Evolutionary conservation across 306 rosid species (phyloP).

Genomic region (Sphenostylis stenocarpa): DNA sequence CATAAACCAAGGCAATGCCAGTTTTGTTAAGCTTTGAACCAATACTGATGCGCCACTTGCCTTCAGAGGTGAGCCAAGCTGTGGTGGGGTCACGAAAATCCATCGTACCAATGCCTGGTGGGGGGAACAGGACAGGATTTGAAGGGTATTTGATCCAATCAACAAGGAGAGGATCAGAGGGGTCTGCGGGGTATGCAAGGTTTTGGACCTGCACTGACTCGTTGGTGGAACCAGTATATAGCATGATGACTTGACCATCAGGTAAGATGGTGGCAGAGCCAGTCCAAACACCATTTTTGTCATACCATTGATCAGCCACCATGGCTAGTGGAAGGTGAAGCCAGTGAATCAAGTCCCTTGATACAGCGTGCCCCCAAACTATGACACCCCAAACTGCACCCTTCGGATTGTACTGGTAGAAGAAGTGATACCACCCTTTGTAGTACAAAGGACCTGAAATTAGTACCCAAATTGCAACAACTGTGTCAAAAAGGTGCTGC

Average conservation of each 20-base stretch:
- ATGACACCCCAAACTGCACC: conserved; percentile 87
- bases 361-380: conserved; percentile 92
- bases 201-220: conserved; percentile 77
- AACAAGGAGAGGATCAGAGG: conserved; percentile 66
- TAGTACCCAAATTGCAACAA: neutral
- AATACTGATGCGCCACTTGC: conserved; percentile 70
- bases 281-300: conserved; percentile 75
- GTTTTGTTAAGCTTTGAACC: conserved; percentile 74
- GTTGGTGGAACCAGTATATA: conserved; percentile 86
- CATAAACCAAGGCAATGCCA: conserved; percentile 71
- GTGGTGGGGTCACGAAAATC: conserved; percentile 97
- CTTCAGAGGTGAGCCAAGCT: conserved; percentile 76
- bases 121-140: conserved; percentile 76
- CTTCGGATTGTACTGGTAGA: conserved; percentile 80
- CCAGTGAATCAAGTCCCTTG: conserved; percentile 87
- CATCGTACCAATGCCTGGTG: conserved; percentile 48
- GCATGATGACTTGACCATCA: conserved; percentile 60
- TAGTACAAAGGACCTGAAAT: conserved; percentile 73
- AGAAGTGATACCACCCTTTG: conserved; percentile 94
- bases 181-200: conserved; percentile 75
- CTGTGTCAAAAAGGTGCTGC: neutral
- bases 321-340: conserved; percentile 83
- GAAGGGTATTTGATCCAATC: conserved; percentile 69
- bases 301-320: conserved; percentile 80
- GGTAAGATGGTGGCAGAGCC: conserved; percentile 88